Evolutionary conservation across 352 stramenopile genomes (phyloP), one percentile per base, ranked within the genome.

Genomic region (Phytophthora foliorum): DNA sequence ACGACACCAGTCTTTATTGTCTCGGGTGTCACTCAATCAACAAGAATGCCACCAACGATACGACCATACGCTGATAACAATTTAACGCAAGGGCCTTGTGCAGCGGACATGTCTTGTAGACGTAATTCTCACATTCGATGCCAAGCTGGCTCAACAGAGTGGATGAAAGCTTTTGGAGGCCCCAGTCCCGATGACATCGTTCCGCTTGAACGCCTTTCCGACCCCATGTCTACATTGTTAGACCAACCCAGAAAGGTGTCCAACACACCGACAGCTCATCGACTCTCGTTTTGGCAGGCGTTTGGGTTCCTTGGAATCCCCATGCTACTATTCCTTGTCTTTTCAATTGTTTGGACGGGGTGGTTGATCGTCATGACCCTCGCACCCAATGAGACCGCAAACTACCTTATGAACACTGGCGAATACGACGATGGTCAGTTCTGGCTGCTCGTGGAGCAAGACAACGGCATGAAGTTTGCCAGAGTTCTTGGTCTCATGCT

Each of bases 401-500:
- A 84, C 52, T 75, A 71, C 24, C 45, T 90, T 6, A 87, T 86
- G 81, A 68, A 88, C 52, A 88, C 80, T 11, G 54, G 65, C 3
- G 59, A 73, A 11, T 82, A 86, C 25, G 79, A 90, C 49, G 42
- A 76, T 25, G 79, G 77, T 0, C 69, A 77, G 5, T 90, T 88
- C 51, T 90, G 80, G 82, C 53, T 75, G 31, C 66, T 82, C 39
- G 60, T 64, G 36, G 68, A 69, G 9, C 46, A 64, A 22, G 48
- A 69, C 8, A 11, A 31, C 29, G 32, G 25, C n/a, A 50, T 68
- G 13, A 69, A 74, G n/a, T 10, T 51, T 16, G 31, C 42, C 1
- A 60, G 67, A 16, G 58, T 74, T n/a, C 13, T 69, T 1, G 74
- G 75, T 0, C 56, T 86, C 4, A 41, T 49, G 1, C 14, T 74